phyloP scores from a whole-genome alignment of 768 basidiomycete genomes.

The Xanthoconium purpureum region DNA sequence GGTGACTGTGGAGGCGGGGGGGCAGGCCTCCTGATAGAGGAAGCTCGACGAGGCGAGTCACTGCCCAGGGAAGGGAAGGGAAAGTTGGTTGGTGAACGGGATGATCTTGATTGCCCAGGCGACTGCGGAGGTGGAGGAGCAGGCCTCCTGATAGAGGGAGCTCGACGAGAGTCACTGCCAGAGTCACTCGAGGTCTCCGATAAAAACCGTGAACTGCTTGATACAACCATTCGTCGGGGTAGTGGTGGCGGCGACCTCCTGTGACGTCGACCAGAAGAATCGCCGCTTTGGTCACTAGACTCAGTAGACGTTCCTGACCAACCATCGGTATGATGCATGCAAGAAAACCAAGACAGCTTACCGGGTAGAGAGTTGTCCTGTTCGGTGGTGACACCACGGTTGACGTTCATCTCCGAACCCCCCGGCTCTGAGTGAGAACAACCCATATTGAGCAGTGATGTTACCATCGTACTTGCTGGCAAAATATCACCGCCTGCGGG shows the following conservation, averaged over 20 bases:
- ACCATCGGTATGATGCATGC: neutral
- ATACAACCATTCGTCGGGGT: neutral
- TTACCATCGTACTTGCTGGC: neutral
- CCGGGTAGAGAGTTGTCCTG: neutral
- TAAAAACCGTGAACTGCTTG: neutral
- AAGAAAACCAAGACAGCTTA: neutral
- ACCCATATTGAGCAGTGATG: neutral
- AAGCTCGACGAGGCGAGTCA: neutral
- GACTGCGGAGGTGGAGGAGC: neutral
- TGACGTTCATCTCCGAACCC: neutral
- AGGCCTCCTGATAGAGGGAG: constrained; percentile 3
- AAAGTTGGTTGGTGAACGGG: neutral
- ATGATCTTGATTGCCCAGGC: neutral
- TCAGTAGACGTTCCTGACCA: neutral
- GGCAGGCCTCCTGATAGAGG: neutral
- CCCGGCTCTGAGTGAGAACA: neutral
- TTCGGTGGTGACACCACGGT: neutral
- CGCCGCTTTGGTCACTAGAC: neutral
- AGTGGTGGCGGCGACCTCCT: neutral
- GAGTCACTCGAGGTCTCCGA: neutral
- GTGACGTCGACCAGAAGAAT: neutral
- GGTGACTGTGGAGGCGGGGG: neutral
- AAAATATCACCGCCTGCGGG: neutral
- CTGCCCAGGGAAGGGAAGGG: neutral
- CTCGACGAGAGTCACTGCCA: neutral